Conservation (phyloP, 2,329 filamentous ascomycete genomes). For the Clonostachys rhizophaga region DNA sequence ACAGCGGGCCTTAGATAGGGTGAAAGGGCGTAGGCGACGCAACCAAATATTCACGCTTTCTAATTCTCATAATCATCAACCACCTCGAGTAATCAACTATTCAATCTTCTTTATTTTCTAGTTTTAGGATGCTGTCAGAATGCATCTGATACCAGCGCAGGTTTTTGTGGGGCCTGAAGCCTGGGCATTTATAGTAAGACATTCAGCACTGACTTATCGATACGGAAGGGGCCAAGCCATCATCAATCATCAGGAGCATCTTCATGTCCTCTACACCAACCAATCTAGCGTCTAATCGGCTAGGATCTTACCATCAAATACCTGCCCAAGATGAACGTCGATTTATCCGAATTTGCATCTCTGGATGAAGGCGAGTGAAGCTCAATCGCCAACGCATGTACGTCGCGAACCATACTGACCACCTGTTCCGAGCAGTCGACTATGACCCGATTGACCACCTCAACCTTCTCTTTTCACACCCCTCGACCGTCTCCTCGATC, state of each 20-base stretch:
- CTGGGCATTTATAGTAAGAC: background rate
- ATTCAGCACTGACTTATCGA: too few species aligned
- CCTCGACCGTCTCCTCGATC: constrained; percentile 77
- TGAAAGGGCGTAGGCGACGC: background rate
- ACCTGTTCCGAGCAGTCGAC: constrained; percentile 42
- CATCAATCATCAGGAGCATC: too few species aligned
- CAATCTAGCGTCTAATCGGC: too few species aligned
- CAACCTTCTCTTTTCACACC: constrained; percentile 89
- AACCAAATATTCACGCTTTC: background rate
- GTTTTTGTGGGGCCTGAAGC: background rate
- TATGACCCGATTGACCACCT: constrained; percentile 93
- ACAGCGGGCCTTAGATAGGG: background rate
- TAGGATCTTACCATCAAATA: too few species aligned
- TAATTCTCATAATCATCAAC: background rate
- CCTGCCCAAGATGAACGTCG: too few species aligned
- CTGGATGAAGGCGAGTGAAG: too few species aligned
- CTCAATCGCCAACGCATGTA: too few species aligned
- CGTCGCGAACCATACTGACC: too few species aligned
- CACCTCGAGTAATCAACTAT: background rate
- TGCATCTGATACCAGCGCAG: background rate
- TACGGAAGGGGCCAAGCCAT: too few species aligned
- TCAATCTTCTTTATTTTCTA: background rate
- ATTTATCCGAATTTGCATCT: too few species aligned
- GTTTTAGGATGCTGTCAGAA: background rate
- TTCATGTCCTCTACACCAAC: too few species aligned